Percentiles rank a stretch among this genome's conserved stretches.
Conservation (phyloP, 371 early-diverging fungal species). For the Mucor irregularis region DNA sequence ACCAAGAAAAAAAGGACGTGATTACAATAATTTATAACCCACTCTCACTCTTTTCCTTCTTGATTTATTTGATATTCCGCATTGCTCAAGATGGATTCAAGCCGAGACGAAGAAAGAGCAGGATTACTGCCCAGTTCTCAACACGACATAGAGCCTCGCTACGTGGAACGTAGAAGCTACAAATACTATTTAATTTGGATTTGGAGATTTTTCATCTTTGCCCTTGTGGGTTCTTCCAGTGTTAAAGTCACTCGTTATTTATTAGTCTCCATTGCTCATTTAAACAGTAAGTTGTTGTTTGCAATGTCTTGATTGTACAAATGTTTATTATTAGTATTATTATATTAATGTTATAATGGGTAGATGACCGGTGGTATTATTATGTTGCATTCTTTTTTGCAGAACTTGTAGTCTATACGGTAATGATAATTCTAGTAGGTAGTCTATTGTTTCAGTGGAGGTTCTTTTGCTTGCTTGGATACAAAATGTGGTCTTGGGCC, state of each 20-base stretch:
- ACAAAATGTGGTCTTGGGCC: conserved; percentile 43
- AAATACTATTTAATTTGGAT: conserved; percentile 27
- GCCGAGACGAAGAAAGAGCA: too few relatives aligned
- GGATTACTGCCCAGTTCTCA: too few relatives aligned
- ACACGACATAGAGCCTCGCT: too few relatives aligned
- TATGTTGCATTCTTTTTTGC: conserved; percentile 34
- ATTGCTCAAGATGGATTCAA: neutral
- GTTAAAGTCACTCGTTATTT: conserved; percentile 37
- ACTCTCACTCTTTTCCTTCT: neutral
- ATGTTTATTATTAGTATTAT: neutral
- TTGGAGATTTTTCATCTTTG: conserved; percentile 43
- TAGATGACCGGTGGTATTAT: conserved; percentile 29
- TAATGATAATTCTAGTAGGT: conserved; percentile 39
- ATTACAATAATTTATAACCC: neutral
- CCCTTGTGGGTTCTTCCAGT: conserved; percentile 44
- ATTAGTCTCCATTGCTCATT: too few relatives aligned
- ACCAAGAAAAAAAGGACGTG: neutral
- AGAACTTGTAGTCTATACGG: conserved; percentile 40
- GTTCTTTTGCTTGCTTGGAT: conserved; percentile 36
- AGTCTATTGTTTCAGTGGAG: conserved; percentile 37
- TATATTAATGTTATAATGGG: too few relatives aligned
- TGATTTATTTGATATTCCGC: neutral
- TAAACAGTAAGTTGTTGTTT: too few relatives aligned
- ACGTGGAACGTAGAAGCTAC: conserved; percentile 3
- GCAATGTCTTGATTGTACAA: neutral